Percentiles rank a stretch among this genome's conserved stretches.
Evolutionary conservation across 1,284 basidiomycete species (phyloP).

Genomic region (Papiliotrema nemorosa): DNA sequence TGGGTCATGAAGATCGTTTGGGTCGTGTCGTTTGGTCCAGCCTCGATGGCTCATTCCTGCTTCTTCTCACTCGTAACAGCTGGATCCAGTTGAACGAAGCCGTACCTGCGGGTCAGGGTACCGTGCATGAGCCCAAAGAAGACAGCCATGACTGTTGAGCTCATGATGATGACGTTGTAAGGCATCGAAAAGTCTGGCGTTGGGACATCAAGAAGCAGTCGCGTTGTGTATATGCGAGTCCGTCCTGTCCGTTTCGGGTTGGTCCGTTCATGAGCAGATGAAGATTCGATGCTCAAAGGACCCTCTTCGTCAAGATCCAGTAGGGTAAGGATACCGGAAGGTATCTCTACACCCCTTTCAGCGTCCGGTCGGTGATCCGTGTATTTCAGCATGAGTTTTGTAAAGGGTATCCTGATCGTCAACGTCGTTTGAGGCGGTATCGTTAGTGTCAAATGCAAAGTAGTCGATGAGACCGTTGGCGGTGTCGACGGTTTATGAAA

Average conservation of each 20-base stretch:
- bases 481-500: constrained; percentile 66
- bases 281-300: too few relatives aligned
- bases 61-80: background rate
- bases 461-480: constrained; percentile 64
- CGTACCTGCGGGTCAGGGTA: constrained; percentile 72
- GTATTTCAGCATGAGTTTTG: constrained; percentile 84
- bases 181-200: constrained; percentile 99
- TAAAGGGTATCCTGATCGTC: constrained; percentile 67
- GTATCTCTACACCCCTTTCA: constrained; percentile 88
- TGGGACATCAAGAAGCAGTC: constrained; percentile 81
- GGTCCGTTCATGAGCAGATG: background rate
- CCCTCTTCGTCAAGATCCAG: constrained; percentile 28
- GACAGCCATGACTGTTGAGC: constrained; percentile 81
- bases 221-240: constrained; percentile 68
- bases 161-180: constrained; percentile 98
- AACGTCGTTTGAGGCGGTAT: constrained; percentile 67
- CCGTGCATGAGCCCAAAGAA: constrained; percentile 94
- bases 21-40: background rate
- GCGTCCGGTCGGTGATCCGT: constrained; percentile 95
- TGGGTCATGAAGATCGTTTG: too few relatives aligned
- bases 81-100: constrained; percentile 47
- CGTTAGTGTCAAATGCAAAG: constrained; percentile 66
- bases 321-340: constrained; percentile 65
- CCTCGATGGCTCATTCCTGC: background rate
- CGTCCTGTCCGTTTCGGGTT: constrained; percentile 16